phyloP scores from a whole-genome alignment of 345 rosid genomes.

The Salix suchowensis region DNA sequence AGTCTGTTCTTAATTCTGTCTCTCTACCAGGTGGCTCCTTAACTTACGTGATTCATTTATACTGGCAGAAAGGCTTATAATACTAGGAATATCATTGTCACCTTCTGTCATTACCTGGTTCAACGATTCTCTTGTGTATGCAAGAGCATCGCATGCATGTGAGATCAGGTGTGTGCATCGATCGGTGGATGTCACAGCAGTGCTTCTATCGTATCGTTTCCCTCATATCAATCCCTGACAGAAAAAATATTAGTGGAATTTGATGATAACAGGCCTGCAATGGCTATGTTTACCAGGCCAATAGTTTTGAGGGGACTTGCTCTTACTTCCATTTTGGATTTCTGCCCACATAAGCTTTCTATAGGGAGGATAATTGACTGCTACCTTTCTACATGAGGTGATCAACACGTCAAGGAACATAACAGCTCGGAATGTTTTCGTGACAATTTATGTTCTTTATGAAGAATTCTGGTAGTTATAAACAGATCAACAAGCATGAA shows the following conservation, averaged over 20 bases:
- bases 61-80: not conserved
- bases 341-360: too few relatives aligned
- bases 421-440: not conserved
- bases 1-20: not conserved
- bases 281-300: slow-evolving; percentile 25
- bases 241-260: slow-evolving; percentile 11
- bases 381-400: slow-evolving; percentile 20
- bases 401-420: slow-evolving; percentile 1
- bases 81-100: not conserved
- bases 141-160: too few relatives aligned
- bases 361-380: not conserved
- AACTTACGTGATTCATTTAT: not conserved
- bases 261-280: slow-evolving; percentile 26
- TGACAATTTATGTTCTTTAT: too few relatives aligned
- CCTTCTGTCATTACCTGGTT: not conserved
- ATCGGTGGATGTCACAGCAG: too few relatives aligned
- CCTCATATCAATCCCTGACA: not conserved
- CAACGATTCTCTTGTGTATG: too few relatives aligned
- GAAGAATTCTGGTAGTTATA: not conserved
- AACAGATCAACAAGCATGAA: not conserved
- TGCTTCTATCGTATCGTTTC: too few relatives aligned
- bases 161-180: too few relatives aligned
- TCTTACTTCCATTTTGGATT: too few relatives aligned
- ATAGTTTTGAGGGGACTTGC: too few relatives aligned
- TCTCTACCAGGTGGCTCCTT: not conserved